phyloP scores from a whole-genome alignment of 108 stramenopile species.

The Aurantiochytrium sp. region DNA sequence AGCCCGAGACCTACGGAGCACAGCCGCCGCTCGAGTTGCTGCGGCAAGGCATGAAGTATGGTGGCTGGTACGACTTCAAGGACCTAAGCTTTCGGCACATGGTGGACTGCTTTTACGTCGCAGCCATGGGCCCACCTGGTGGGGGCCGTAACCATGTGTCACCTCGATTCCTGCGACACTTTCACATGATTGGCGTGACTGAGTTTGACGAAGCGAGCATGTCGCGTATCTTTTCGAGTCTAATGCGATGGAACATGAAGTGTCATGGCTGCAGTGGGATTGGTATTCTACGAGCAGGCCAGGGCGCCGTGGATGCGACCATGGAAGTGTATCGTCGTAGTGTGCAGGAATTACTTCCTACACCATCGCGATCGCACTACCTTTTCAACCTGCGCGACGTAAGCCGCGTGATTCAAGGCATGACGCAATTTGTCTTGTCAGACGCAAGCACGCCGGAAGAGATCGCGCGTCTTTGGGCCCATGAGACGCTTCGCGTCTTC shows the following conservation, averaged over 20 bases:
- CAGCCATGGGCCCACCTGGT: slow-evolving; percentile 62
- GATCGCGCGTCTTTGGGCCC: slow-evolving; percentile 61
- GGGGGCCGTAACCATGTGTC: slow-evolving; percentile 48
- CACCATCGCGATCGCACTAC: slow-evolving; percentile 66
- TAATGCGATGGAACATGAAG: slow-evolving; percentile 56
- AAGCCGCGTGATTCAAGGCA: slow-evolving; percentile 61
- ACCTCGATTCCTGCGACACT: slow-evolving; percentile 51
- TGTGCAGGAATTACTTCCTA: slow-evolving; percentile 47
- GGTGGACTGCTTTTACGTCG: slow-evolving; percentile 45
- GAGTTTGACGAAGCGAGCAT: slow-evolving; percentile 47
- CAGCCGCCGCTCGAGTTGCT: slow-evolving; percentile 65
- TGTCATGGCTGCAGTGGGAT: neutral
- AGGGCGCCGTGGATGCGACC: slow-evolving; percentile 51
- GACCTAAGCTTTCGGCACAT: slow-evolving; percentile 50
- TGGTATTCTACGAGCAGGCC: slow-evolving; percentile 30
- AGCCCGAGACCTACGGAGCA: slow-evolving; percentile 62
- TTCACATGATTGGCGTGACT: slow-evolving; percentile 51
- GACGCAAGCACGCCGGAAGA: slow-evolving; percentile 47
- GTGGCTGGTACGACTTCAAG: slow-evolving; percentile 55
- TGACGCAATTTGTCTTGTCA: slow-evolving; percentile 45
- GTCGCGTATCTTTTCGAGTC: slow-evolving; percentile 58
- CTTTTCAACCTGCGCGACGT: slow-evolving; percentile 70
- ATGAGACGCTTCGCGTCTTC: slow-evolving; percentile 65
- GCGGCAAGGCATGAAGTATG: slow-evolving; percentile 68
- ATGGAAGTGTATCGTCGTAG: slow-evolving; percentile 31